A percentile compares a stretch with the other conserved stretches of the same genome.
These are phyloP conservation scores for Boletus rex-veris DNA, from an alignment of 768 basidiomycete species.

Conservation along the genomic window DNA sequence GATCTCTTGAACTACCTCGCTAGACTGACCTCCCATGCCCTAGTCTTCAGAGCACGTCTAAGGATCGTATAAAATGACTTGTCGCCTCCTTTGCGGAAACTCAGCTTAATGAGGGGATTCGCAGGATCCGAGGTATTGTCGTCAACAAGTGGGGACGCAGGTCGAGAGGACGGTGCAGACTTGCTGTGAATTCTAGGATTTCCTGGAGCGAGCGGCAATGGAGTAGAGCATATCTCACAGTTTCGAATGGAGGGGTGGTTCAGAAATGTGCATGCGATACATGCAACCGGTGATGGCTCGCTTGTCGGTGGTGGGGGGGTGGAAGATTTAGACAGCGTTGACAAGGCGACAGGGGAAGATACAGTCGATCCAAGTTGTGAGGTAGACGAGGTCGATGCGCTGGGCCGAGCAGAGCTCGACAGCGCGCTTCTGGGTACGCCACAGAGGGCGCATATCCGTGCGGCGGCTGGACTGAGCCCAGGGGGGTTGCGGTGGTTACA, in stretches of 20 bases:
- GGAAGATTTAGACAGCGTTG: slow-evolving; percentile 16
- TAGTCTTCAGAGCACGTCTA: slow-evolving; percentile 64
- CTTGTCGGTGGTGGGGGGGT: slow-evolving; percentile 21
- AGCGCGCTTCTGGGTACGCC: slow-evolving; percentile 62
- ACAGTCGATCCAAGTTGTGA: slow-evolving; percentile 40
- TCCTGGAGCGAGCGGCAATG: slow-evolving; percentile 42
- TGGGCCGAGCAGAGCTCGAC: slow-evolving; percentile 24
- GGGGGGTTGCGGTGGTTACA: slow-evolving; percentile 83
- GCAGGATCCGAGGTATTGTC: slow-evolving; percentile 27
- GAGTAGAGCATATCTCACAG: slow-evolving; percentile 87
- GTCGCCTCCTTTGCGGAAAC: slow-evolving; percentile 90
- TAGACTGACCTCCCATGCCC: slow-evolving; percentile 66
- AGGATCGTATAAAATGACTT: slow-evolving; percentile 76
- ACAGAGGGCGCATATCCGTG: slow-evolving; percentile 75
- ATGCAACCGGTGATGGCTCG: slow-evolving; percentile 47
- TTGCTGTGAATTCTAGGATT: slow-evolving; percentile 35
- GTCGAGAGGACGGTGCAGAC: slow-evolving; percentile 66
- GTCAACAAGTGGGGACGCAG: slow-evolving; percentile 45
- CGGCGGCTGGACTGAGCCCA: slow-evolving; percentile 64
- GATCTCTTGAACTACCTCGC: neutral
- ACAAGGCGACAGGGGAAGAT: slow-evolving; percentile 25
- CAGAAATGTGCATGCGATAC: slow-evolving; percentile 88
- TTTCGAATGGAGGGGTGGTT: slow-evolving; percentile 70
- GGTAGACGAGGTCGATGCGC: slow-evolving; percentile 35
- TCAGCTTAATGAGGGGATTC: slow-evolving; percentile 67